Percentiles rank a stretch among this genome's conserved stretches.
phyloP scores from a whole-genome alignment of 768 basidiomycete species.

The Pulveroboletus ravenelii region DNA sequence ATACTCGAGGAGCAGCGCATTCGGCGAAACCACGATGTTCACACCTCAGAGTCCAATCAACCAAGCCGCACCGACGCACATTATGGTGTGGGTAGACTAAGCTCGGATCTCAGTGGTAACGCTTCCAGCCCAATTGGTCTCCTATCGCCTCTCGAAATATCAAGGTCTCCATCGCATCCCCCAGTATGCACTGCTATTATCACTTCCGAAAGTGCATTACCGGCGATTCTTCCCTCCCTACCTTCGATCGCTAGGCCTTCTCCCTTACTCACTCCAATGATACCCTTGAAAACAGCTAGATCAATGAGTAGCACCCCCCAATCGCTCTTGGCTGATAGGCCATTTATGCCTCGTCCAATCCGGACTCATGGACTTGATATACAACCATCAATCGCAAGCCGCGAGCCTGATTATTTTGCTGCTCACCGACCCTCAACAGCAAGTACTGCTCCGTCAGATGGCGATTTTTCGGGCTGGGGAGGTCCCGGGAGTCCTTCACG shows the following conservation, averaged over 20 bases:
- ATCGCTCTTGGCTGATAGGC: slow-evolving; percentile 35
- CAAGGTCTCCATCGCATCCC: slow-evolving; percentile 21
- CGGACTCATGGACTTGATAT: slow-evolving; percentile 46
- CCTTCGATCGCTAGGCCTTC: slow-evolving; percentile 43
- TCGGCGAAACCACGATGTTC: slow-evolving; percentile 32
- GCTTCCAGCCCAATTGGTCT: slow-evolving; percentile 15
- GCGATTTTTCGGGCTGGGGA: slow-evolving; percentile 45
- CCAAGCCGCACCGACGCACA: slow-evolving; percentile 17
- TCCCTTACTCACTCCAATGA: slow-evolving; percentile 57
- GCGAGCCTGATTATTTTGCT: slow-evolving; percentile 52
- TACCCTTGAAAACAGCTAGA: slow-evolving; percentile 40
- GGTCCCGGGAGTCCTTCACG: slow-evolving; percentile 35
- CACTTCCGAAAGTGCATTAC: slow-evolving; percentile 60
- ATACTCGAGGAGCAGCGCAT: slow-evolving; percentile 62
- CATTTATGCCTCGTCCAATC: slow-evolving; percentile 31
- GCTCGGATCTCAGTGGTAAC: slow-evolving; percentile 26
- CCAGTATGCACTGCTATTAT: slow-evolving; percentile 44
- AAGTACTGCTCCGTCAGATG: slow-evolving; percentile 40
- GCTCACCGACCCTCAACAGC: slow-evolving; percentile 43
- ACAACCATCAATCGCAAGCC: slow-evolving; percentile 24
- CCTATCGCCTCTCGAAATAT: slow-evolving; percentile 29
- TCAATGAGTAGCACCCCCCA: slow-evolving; percentile 38
- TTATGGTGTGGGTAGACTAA: slow-evolving; percentile 19
- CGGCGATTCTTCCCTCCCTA: slow-evolving; percentile 52
- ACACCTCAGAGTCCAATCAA: slow-evolving; percentile 15